Evolutionary conservation across 345 rosid genomes (phyloP), one percentile per base, ranked within the genome.

Genomic region (Turritis glabra): DNA sequence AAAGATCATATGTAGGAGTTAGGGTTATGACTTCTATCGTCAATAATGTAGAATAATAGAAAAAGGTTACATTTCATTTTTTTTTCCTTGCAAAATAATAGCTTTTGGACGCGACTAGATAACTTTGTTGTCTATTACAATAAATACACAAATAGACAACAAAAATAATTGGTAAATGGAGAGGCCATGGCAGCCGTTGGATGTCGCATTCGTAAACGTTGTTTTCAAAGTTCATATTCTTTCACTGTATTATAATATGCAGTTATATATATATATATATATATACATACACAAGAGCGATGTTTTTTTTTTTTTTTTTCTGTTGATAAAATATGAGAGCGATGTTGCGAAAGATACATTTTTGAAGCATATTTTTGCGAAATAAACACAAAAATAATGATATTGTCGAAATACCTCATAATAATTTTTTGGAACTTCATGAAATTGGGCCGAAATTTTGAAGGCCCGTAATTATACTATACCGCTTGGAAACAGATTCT

Each of bases 131-230:
- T 53, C 77, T 4, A 40, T 23, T 52, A 63, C 63, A 53, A 41
- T 73, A 53, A 41, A 63, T 53, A 52, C 55, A 72, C 5, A 65
- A 73, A 44, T 30, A 64, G 48, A 43, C 30, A 46, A 4, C 50
- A 23, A 27, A 56, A 1, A 58, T 37, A 47, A 75, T 57, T 67
- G 79, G 79, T 58, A 67, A 26, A 46, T 44, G 50, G 65, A 32
- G 41, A 74, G 58, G 58, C 51, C 58, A 65, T 55, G 12, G 22
- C 58, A 74, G 77, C 72, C 77, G 72, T 74, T 74, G 72, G 72
- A 73, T 73, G 73, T 67, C 79, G 15, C 67, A 48, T 58, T 75
- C 73, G 2, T 58, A 67, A 37, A 48, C 54, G 54, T 75, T 57
- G 53, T 50, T 58, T 48, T 67, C 73, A 38, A 5, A 15, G 8